Base-by-base conservation (phyloP, 225 moss, liverwort and hornwort genomes). In the Sphagnum tenellum region DNA sequence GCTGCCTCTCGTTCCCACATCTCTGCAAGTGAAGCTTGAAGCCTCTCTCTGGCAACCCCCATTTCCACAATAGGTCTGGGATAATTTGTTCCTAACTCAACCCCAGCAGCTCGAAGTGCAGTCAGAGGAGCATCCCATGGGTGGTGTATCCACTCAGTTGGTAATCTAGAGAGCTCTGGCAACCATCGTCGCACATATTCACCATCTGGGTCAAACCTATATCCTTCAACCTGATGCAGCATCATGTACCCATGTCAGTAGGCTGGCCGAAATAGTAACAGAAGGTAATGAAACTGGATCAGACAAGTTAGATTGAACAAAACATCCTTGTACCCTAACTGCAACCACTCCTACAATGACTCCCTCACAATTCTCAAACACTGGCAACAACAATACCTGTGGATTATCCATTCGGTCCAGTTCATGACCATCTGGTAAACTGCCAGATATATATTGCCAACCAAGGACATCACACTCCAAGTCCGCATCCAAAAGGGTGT, bases 391-490 rank as follows among this genome's bases (percentile, higher is more conserved):
- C 69, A 47, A 47, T 11, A 83, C 83, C 83, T 79, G 83, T 47
- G 83, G 83, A 66, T 84, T 84, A 55, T 84, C 83, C 83, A 84
- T 72, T 44, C 83, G 76, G 65, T 84, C 83, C 51, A 84, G 64
- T 69, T 84, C 83, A 68, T 84, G 83, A 29, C 83, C 83, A 77
- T 84, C 83, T 56, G 83, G 83, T 57, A 84, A 67, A 67, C 83
- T 84, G 69, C 83, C 83, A 49, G 83, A 84, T 8, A 84, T 84
- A 54, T 84, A 84, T 64, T 84, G 83, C 83, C 83, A 84, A 50
- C 83, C 83, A 49, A 84, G 83, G 49, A 84, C 83, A 65, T 84
- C 83, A 68, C 83, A 84, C 56, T 84, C 83, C 45, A 84, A 66
- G 65, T 84, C 83, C 49, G 83, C 83, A 70, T 84, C 83, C 56